Evolutionary conservation across 1,284 basidiomycete species (phyloP).

Genomic region (Takashimella tepidaria): DNA sequence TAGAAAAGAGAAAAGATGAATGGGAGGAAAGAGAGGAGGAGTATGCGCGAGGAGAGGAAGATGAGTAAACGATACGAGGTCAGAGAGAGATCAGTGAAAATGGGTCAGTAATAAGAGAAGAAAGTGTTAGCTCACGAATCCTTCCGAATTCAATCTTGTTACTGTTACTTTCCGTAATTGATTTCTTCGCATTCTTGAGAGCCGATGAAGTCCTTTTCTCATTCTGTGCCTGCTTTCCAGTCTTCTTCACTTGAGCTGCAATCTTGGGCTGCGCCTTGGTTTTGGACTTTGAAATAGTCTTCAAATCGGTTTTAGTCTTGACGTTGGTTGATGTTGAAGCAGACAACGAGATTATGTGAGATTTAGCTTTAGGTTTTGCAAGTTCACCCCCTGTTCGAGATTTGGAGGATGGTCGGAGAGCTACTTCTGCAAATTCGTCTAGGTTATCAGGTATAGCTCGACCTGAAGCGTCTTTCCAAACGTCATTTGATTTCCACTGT

Average conservation of each 20-base stretch:
- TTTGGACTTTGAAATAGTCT: neutral
- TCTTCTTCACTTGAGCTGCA: neutral
- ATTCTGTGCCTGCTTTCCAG: neutral
- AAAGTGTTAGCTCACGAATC: conserved; percentile 18
- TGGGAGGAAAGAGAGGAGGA: no score
- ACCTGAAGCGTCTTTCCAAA: neutral
- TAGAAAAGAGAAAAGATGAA: no score
- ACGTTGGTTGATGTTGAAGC: neutral
- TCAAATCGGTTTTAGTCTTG: neutral
- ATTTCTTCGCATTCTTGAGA: neutral
- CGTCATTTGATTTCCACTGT: neutral
- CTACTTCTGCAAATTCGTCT: neutral
- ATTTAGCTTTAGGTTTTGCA: no score
- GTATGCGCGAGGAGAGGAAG: no score
- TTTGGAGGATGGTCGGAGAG: neutral
- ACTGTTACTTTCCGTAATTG: neutral
- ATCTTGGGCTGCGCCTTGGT: neutral
- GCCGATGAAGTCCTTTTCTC: neutral
- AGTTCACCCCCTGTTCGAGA: no score
- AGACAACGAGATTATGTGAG: no score
- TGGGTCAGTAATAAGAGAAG: no score
- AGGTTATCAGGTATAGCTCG: neutral
- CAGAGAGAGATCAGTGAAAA: no score
- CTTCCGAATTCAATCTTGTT: conserved; percentile 17
- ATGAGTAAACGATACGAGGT: no score